Conservation (phyloP, 1,284 basidiomycete species). For the Ustanciosporium gigantosporum region DNA sequence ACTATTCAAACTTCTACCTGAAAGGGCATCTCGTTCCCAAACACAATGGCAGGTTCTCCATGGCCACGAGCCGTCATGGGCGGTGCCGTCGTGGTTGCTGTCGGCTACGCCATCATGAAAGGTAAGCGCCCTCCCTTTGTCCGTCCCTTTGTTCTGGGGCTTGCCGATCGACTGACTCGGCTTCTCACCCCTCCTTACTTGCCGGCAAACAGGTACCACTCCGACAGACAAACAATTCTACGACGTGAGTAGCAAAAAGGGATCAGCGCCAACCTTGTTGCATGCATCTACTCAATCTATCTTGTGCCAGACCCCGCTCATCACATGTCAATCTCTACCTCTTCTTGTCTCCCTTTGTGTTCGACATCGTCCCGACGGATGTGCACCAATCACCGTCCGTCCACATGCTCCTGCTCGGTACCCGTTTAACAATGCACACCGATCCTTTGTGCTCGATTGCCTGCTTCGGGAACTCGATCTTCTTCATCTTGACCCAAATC, state of each 20-base stretch:
- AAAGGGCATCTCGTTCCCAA: too few relatives aligned
- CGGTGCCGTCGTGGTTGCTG: slow-evolving; percentile 21
- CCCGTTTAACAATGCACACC: too few relatives aligned
- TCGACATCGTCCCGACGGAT: too few relatives aligned
- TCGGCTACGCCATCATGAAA: slow-evolving; percentile 54
- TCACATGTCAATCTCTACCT: too few relatives aligned
- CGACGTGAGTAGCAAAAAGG: slow-evolving; percentile 25
- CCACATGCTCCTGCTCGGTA: too few relatives aligned
- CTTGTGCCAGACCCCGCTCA: too few relatives aligned
- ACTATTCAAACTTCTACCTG: too few relatives aligned
- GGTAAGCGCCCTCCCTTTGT: slow-evolving; percentile 10
- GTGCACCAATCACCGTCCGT: too few relatives aligned
- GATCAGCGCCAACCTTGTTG: background rate
- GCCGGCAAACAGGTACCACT: slow-evolving; percentile 34
- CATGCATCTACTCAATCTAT: background rate
- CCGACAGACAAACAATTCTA: slow-evolving; percentile 55
- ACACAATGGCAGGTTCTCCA: slow-evolving; percentile 25
- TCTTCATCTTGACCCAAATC: too few relatives aligned
- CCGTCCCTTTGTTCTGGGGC: background rate
- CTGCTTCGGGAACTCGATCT: background rate
- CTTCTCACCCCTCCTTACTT: background rate
- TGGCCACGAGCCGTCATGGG: slow-evolving; percentile 39
- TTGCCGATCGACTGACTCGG: background rate
- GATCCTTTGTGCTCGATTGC: background rate
- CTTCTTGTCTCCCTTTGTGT: too few relatives aligned